Percentiles rank a stretch among this genome's conserved stretches.
Conservation (phyloP, 441 rosid species). For the Brassica balearica region DNA sequence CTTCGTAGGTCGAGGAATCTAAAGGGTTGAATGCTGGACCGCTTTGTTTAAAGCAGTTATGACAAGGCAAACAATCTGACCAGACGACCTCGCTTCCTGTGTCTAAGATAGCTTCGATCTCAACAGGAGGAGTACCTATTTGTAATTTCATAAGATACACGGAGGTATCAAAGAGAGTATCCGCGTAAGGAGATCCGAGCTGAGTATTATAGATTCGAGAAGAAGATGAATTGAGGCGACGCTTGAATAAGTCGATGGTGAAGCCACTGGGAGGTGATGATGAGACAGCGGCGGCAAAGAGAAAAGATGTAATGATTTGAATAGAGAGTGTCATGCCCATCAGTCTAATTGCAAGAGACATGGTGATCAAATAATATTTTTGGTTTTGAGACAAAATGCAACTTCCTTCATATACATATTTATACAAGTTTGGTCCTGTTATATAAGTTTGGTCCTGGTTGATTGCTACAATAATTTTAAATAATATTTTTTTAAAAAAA, state of each 20-base stretch:
- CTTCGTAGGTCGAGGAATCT: neutral
- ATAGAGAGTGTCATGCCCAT: neutral
- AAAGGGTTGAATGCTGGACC: neutral
- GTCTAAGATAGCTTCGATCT: neutral
- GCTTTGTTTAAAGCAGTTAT: neutral
- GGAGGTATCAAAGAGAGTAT: neutral
- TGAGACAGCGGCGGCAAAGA: neutral
- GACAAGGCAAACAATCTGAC: neutral
- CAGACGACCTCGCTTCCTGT: neutral
- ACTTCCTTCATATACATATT: neutral
- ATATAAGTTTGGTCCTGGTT: no score
- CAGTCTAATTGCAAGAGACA: neutral
- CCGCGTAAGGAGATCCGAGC: neutral
- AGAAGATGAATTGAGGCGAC: neutral
- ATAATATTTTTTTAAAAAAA: neutral
- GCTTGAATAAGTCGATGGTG: neutral
- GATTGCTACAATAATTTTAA: no score
- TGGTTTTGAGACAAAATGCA: neutral
- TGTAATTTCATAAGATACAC: neutral
- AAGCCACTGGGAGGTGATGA: neutral
- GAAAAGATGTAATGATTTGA: neutral
- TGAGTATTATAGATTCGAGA: neutral
- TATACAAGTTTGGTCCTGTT: no score
- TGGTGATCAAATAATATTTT: no score
- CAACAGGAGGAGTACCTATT: neutral